These are phyloP conservation scores for Cadophora gregata DNA, from an alignment of 2,329 filamentous ascomycete species.

Conservation along the genomic window DNA sequence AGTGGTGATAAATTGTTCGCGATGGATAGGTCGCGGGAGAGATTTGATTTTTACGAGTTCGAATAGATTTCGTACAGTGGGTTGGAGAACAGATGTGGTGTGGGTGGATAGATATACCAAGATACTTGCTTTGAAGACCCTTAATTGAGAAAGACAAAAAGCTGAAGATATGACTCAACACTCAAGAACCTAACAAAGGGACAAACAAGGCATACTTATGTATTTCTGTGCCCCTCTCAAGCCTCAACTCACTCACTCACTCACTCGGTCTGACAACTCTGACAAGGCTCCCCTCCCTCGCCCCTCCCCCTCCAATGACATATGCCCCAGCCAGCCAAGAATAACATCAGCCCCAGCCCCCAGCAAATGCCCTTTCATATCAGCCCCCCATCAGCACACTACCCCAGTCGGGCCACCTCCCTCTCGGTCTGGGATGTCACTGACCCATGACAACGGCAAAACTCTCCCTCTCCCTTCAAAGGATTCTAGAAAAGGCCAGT, in stretches of 20 bases:
- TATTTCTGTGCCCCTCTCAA: conserved; percentile 11
- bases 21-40: neutral
- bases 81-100: conserved; percentile 8
- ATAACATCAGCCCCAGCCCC: neutral
- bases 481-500: too few relatives aligned
- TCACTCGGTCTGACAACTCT: conserved; percentile 26
- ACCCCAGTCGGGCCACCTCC: conserved; percentile 16
- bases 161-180: conserved; percentile 18
- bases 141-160: too few relatives aligned
- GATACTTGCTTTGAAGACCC: neutral
- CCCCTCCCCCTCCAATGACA: conserved; percentile 15
- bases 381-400: conserved; percentile 25
- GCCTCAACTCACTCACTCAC: too few relatives aligned
- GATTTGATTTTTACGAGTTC: conserved; percentile 16
- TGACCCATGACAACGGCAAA: neutral
- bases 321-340: conserved; percentile 27
- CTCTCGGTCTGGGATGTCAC: conserved; percentile 22
- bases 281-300: conserved; percentile 14
- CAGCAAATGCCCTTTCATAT: conserved; percentile 15
- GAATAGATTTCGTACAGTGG: conserved; percentile 1
- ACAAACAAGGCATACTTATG: conserved; percentile 28
- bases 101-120: conserved; percentile 4
- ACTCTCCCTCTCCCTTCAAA: neutral
- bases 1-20: neutral
- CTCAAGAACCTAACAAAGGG: neutral